Evolutionary conservation across 2,329 filamentous ascomycete species (phyloP), one percentile per base, ranked within the genome.

Genomic region (Venturiaceae sp.): DNA sequence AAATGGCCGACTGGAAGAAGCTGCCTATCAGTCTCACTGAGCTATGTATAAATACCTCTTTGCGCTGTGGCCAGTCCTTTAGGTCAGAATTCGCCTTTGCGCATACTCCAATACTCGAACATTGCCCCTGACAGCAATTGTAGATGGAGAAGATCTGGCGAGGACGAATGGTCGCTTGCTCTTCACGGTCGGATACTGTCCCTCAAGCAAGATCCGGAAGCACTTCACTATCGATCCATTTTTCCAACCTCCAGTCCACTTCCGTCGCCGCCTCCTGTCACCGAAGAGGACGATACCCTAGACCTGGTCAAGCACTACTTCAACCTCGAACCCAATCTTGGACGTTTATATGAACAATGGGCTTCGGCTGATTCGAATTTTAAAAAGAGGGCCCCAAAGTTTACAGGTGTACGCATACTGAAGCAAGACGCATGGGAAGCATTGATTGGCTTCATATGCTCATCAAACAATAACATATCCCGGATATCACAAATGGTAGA

Each of bases 351-450:
- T 69, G 77, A 85, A 26, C 83, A 95, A 72, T 99, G 95, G 95
- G 92, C 92, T 1, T 75, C 79, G 0, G 82, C 85, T 3, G 94
- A 99, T 68, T 73, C 86, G 28, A 96, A 97, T 71, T 99, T 99
- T 74, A 87, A 85, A 66, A 87, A 86, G 67, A 90, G 89, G 64
- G 92, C 94, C 0, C 86, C 88, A 0, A 85, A 86, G 58, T 99
- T 99, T 70, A 86, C 87, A 0, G 94, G 95, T 13, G 88, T 99
- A 58, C 85, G 94, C 23, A 96, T 99, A 63, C 76, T 99, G 47
- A 89, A 87, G 66, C 94, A 99, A 74, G 92, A 96, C 76, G 86
- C 92, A 1, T 99, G 95, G 94, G 94, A 99, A 72, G 85, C 94
- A 0, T 78, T 99, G 23, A 78, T 99, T 26, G 86, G 88, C 59